These are phyloP conservation scores for Aspergillus affinis DNA, from an alignment of 495 filamentous ascomycete species.

Conservation along the genomic window DNA sequence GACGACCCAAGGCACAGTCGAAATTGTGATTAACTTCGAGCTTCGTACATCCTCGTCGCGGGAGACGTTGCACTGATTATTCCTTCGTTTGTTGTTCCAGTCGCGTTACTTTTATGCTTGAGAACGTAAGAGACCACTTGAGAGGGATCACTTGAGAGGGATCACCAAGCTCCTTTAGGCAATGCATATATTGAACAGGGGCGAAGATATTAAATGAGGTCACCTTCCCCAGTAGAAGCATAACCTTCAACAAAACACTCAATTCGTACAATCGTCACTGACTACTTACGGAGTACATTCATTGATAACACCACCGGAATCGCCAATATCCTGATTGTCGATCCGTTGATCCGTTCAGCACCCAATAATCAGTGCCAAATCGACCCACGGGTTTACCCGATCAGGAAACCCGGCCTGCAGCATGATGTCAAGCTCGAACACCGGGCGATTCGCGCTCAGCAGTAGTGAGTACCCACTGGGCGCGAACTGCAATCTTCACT, in stretches of 20 bases:
- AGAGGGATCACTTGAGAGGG: too few relatives aligned
- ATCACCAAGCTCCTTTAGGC: too few relatives aligned
- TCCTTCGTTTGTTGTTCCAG: too few relatives aligned
- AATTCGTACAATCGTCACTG: too few relatives aligned
- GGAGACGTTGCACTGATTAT: too few relatives aligned
- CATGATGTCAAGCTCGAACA: not conserved
- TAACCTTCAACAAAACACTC: too few relatives aligned
- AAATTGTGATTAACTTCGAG: constrained; percentile 7
- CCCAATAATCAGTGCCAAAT: not conserved
- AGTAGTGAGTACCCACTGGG: not conserved
- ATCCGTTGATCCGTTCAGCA: not conserved
- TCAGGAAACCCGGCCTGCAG: not conserved
- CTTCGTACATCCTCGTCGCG: too few relatives aligned
- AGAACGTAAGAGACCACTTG: too few relatives aligned
- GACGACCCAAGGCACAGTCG: not conserved
- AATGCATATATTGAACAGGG: too few relatives aligned
- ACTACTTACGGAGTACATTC: not conserved
- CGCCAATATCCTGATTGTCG: not conserved
- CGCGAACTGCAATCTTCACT: not conserved
- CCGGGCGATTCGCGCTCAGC: not conserved
- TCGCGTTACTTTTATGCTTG: too few relatives aligned
- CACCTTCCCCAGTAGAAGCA: too few relatives aligned
- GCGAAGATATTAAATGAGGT: too few relatives aligned
- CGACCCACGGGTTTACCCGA: not conserved
- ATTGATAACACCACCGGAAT: not conserved